Percentiles rank a stretch among this genome's conserved stretches.
These are phyloP conservation scores for Kernera saxatilis DNA, from an alignment of 345 rosid species.

Conservation along the genomic window DNA sequence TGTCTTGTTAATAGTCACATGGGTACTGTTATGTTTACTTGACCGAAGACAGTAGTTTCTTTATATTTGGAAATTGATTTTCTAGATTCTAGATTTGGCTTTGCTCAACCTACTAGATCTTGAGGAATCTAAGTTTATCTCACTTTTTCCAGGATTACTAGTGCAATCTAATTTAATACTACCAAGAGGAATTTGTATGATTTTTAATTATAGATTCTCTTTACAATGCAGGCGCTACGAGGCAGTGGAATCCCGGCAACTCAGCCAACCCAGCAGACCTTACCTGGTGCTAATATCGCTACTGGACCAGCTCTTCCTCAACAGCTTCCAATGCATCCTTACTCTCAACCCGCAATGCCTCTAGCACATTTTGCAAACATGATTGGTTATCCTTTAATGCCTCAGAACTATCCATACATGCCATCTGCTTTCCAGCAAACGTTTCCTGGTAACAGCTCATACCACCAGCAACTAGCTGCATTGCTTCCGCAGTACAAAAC, in stretches of 20 bases:
- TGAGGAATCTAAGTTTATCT: neutral
- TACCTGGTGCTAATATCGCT: slow-evolving; percentile 56
- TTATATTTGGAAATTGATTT: neutral
- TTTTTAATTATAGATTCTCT: slow-evolving; percentile 12
- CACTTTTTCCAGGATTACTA: neutral
- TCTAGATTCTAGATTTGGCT: neutral
- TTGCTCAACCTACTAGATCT: neutral
- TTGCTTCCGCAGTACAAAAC: slow-evolving; percentile 87
- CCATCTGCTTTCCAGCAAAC: slow-evolving; percentile 91
- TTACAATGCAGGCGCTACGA: slow-evolving; percentile 51
- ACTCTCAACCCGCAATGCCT: slow-evolving; percentile 82
- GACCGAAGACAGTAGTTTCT: neutral
- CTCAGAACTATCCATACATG: slow-evolving; percentile 90
- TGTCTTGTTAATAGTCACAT: neutral
- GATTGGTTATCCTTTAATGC: slow-evolving; percentile 80
- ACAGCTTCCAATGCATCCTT: slow-evolving; percentile 87
- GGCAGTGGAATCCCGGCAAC: slow-evolving; percentile 58
- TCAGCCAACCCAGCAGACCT: slow-evolving; percentile 58
- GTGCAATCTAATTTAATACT: neutral
- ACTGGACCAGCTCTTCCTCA: slow-evolving; percentile 78
- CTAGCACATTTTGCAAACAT: slow-evolving; percentile 81
- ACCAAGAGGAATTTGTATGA: neutral
- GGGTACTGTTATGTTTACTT: neutral
- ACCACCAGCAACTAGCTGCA: slow-evolving; percentile 85
- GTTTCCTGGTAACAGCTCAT: slow-evolving; percentile 68